Percentiles rank a stretch among this genome's conserved stretches.
Conservation (phyloP, 177 flowering plant genomes). For the Tripterygium wilfordii region DNA sequence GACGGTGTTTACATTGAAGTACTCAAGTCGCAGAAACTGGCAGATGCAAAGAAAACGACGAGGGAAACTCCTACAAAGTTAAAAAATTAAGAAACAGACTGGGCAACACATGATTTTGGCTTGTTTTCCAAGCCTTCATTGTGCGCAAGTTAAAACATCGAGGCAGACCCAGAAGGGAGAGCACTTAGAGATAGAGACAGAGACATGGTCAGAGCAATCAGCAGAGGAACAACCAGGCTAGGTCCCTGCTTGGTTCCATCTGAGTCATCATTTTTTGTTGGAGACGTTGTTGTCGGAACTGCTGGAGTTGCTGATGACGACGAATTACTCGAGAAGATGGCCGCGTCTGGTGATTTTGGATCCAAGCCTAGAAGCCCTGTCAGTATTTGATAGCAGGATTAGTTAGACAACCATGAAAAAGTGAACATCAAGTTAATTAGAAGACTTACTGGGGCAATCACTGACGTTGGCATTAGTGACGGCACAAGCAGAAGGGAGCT, state of each 20-base stretch:
- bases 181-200: constrained; percentile 6
- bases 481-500: constrained; percentile 60
- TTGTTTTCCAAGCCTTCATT: too few relatives aligned
- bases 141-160: not conserved
- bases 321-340: constrained; percentile 15
- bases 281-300: constrained; percentile 1
- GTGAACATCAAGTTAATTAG: constrained; percentile 9
- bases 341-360: constrained; percentile 26
- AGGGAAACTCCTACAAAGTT: too few relatives aligned
- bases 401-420: not conserved
- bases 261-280: not conserved
- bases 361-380: constrained; percentile 34
- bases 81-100: not conserved
- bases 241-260: constrained; percentile 11
- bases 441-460: constrained; percentile 60
- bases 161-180: constrained; percentile 4
- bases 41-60: too few relatives aligned
- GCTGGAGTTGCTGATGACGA: constrained; percentile 8
- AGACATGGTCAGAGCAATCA: constrained; percentile 7
- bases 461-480: constrained; percentile 38
- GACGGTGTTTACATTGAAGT: too few relatives aligned
- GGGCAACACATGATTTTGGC: not conserved
- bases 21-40: too few relatives aligned
- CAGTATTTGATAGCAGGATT: not conserved
- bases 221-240: constrained; percentile 2